Evolutionary conservation across 2,329 filamentous ascomycete species (phyloP), one percentile per base, ranked within the genome.

Genomic region (Colletotrichum sp.): DNA sequence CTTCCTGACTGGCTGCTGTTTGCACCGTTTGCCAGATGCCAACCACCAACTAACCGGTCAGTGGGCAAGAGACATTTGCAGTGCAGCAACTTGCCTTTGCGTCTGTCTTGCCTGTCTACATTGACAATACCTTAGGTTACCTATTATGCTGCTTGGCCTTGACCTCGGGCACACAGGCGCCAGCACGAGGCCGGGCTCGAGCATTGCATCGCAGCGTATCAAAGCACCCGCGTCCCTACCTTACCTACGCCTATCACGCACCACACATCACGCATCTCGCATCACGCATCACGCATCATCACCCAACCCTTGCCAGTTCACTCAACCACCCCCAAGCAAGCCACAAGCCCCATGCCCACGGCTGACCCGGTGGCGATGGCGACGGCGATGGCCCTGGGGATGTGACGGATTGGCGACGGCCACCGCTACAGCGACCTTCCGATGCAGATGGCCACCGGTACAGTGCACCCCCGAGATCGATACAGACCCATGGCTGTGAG

Each of bases 401-500:
- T 29, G 49, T 15, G 30, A 59, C 27, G 64, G 36, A 36, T 25
- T 29, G 25, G 65, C 44, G 29, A 66, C n/a, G 39, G 61, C 25
- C 29, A 66, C 69, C 8, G 32, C 61, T n/a, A 61, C 49, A 61
- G 34, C 30, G 34, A 67, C 49, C n/a, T 39, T 55, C 44, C 39
- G 61, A 39, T 63, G 63, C 44, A 44, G 22, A 72, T 36, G 39
- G 52, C n/a, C 22, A 44, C 52, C 70, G 36, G 65, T 32, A 69
- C 59, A 74, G 64, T 66, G 71, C 70, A 64, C 59, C 69, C 39
- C 32, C 39, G 57, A 76, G 73, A 76, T 76, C 73, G 73, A 63
- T 76, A 63, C 64, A 52, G 25, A 34, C 52, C 39, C 25, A n/a
- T 71, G 70, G 44, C 70, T 62, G 55, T 44, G 64, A 76, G 69